Evolutionary conservation across 2,329 filamentous ascomycete species (phyloP).

Genomic region (Karstenula rhodostoma): DNA sequence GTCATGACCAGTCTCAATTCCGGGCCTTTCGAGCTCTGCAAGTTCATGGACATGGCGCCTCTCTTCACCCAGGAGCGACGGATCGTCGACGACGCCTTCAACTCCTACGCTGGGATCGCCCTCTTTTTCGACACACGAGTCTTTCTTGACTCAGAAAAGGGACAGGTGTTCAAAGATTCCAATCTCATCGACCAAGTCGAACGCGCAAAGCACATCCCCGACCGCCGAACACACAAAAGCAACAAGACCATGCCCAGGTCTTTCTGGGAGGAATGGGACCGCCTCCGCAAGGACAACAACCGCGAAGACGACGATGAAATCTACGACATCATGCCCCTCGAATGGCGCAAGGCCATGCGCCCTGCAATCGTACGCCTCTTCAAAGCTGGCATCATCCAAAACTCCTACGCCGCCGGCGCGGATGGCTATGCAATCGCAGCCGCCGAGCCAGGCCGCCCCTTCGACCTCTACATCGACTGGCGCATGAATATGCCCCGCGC

Average conservation of each 20-base stretch:
- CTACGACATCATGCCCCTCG: slow-evolving; percentile 43
- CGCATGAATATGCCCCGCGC: slow-evolving; percentile 30
- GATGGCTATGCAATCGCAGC: slow-evolving; percentile 51
- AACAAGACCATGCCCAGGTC: slow-evolving; percentile 47
- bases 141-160: slow-evolving; percentile 50
- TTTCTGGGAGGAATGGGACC: slow-evolving; percentile 52
- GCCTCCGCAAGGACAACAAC: slow-evolving; percentile 27
- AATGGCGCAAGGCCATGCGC: slow-evolving; percentile 53
- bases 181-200: slow-evolving; percentile 52
- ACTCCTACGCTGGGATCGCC: slow-evolving; percentile 31
- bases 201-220: slow-evolving; percentile 49
- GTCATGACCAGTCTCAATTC: slow-evolving; percentile 27
- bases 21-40: slow-evolving; percentile 33
- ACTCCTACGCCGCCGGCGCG: slow-evolving; percentile 36
- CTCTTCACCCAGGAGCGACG: slow-evolving; percentile 30
- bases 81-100: slow-evolving; percentile 33
- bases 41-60: slow-evolving; percentile 28
- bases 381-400: slow-evolving; percentile 55
- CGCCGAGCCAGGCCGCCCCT: slow-evolving; percentile 46
- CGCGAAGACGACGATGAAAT: slow-evolving; percentile 16
- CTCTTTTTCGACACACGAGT: slow-evolving; percentile 32
- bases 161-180: slow-evolving; percentile 46
- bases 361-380: slow-evolving; percentile 57
- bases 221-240: slow-evolving; percentile 50
- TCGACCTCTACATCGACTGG: slow-evolving; percentile 58